Evolutionary conservation across 768 basidiomycete species (phyloP).

Genomic region (Chiua virens): DNA sequence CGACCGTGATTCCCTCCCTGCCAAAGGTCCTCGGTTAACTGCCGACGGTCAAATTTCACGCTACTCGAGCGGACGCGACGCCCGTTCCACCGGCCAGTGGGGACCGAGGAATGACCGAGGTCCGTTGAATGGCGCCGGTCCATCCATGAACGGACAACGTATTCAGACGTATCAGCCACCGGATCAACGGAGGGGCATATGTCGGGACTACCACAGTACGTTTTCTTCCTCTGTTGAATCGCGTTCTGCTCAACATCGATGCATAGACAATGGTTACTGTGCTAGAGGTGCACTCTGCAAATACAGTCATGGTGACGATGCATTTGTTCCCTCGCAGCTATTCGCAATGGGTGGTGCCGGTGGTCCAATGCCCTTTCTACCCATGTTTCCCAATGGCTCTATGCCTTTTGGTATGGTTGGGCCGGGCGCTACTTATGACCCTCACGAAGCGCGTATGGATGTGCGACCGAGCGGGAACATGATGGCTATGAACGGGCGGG

Average conservation of each 20-base stretch:
- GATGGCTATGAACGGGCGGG: constrained; percentile 31
- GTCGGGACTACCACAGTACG: constrained; percentile 93
- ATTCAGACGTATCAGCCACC: constrained; percentile 66
- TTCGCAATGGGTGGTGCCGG: constrained; percentile 54
- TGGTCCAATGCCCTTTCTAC: constrained; percentile 57
- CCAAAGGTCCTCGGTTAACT: constrained; percentile 71
- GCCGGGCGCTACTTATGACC: constrained; percentile 63
- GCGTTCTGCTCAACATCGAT: constrained; percentile 10
- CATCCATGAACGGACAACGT: constrained; percentile 43
- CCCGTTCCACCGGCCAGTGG: constrained; percentile 45
- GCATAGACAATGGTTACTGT: constrained; percentile 85
- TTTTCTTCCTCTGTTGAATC: constrained; percentile 16
- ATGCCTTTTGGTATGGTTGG: constrained; percentile 55
- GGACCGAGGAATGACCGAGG: constrained; percentile 33
- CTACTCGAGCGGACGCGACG: constrained; percentile 45
- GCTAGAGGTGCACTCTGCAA: constrained; percentile 86
- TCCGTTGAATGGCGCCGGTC: constrained; percentile 25
- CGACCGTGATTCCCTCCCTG: constrained; percentile 58
- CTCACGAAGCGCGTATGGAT: constrained; percentile 78
- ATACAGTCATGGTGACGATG: constrained; percentile 90
- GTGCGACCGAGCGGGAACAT: constrained; percentile 55
- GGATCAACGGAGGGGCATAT: constrained; percentile 74
- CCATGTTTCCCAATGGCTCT: constrained; percentile 60
- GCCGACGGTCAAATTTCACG: constrained; percentile 68
- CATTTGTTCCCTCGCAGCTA: constrained; percentile 70